Base-by-base conservation (phyloP, 148 eudicot species). In the Nyssa sinensis region DNA sequence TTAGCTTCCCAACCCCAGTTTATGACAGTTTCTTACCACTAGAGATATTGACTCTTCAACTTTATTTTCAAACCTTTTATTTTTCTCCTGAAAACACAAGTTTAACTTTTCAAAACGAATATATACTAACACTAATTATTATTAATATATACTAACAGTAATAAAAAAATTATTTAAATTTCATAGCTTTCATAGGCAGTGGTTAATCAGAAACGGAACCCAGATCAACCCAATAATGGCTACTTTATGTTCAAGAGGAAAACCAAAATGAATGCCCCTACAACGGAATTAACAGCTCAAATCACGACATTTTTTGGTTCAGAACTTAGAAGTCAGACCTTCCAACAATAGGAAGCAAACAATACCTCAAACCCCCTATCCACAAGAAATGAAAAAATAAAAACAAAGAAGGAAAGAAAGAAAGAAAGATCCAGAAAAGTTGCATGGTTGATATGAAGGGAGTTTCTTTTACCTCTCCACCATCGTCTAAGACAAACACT, bases 401-500 rank as follows among this genome's bases (percentile, higher is more conserved):
- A 9, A 59, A 17, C 25, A n/a, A n/a, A n/a, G n/a, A n/a, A n/a
- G n/a, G n/a, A n/a, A n/a, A n/a, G n/a, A n/a, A n/a, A n/a, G n/a
- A n/a, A n/a, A 25, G 7, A 60, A n/a, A n/a, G n/a, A n/a, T n/a
- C n/a, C n/a, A n/a, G n/a, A n/a, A n/a, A n/a, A n/a, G 29, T 39
- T 32, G 30, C 51, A 35, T 21, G 11, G 11, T 29, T 63, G 7
- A 27, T 14, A 32, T 74, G 24, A 53, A 51, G n/a, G 55, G 34
- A 55, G 37, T 53, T 53, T 55, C 3, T 25, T 82, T 82, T 83
- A 93, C 98, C 94, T 93, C 98, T 62, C 98, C 98, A 27, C 98
- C 98, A 81, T 93, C 98, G 79, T 93, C 97, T 61, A 93, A 83
- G 39, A 93, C 98, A 76, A 78, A 93, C 47, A 93, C 98, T 86